phyloP scores from a whole-genome alignment of 2,329 filamentous ascomycete species.

The Ophiocordyceps sinensis region DNA sequence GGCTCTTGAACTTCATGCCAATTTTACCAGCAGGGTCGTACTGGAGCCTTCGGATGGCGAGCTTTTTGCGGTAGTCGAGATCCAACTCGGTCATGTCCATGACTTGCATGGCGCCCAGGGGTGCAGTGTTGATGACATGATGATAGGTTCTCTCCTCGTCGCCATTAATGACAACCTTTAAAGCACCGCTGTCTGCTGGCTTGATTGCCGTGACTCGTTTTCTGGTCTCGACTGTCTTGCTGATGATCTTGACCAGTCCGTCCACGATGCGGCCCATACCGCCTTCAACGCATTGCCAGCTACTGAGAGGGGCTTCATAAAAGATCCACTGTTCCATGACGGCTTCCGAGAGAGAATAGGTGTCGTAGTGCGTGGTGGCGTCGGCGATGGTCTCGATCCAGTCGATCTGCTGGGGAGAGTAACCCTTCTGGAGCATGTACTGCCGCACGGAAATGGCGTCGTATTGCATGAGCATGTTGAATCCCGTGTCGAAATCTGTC shows the following conservation, averaged over 20 bases:
- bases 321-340: constrained; percentile 13
- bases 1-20: constrained; percentile 17
- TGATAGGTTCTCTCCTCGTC: constrained; percentile 2
- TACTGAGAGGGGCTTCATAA: constrained; percentile 4
- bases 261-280: constrained; percentile 9
- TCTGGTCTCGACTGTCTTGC: not conserved
- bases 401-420: constrained; percentile 15
- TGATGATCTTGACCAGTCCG: constrained; percentile 1
- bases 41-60: constrained; percentile 14
- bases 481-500: constrained; percentile 6
- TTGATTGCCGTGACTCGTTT: constrained; percentile 1
- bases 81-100: constrained; percentile 11
- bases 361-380: constrained; percentile 11
- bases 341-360: constrained; percentile 9
- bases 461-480: constrained; percentile 9
- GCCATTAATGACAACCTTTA: constrained; percentile 9
- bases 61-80: constrained; percentile 13
- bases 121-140: constrained; percentile 10
- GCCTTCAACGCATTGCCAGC: constrained; percentile 18
- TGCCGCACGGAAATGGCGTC: constrained; percentile 7
- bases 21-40: constrained; percentile 16
- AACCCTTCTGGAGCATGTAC: constrained; percentile 11
- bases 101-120: constrained; percentile 10
- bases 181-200: constrained; percentile 3
- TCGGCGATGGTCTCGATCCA: constrained; percentile 12